Evolutionary conservation across 2,329 filamentous ascomycete genomes (phyloP), one percentile per base, ranked within the genome.

Genomic region (Aspergillus viridinutans): DNA sequence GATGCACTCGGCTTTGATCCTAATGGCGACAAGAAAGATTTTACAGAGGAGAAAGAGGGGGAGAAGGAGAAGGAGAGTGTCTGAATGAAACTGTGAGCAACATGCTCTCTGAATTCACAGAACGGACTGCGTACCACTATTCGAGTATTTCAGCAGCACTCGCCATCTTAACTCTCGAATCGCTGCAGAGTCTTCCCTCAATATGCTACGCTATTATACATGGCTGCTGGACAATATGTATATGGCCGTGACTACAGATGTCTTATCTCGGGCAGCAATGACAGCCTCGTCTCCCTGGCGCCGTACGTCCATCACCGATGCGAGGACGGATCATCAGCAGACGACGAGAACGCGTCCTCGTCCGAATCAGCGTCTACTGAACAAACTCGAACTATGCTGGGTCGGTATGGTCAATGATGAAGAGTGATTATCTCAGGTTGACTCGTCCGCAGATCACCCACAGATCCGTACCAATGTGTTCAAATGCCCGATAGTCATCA

Each of bases 1-100:
- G 90, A 95, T 67, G 83, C 84, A 2, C 80, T 99, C 28, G 93
- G 93, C 0, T 91, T 97, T 61, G 89, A 95, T 72, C 76, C 84
- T 1, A 89, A 95, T 9, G 90, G 88, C 2, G 89, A 92, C 59
- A 82, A 80, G 65, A 82, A 82, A 65, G 68, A 67, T 4, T 62
- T 42, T 4, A 17, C 58, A 10, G 52, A 53, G 14, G 57, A 51
- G 10, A 61, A 64, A 48, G 63, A 65, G 25, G 64, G 17, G 1
- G 32, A 14, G 32, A 35, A 26, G 63, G 59, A 64, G 32, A 35
- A 26, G 63, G 59, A 64, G 53, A 35, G 6, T n/a, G 17, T 28
- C 49, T 47, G 25, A 47, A 28, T 17, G 21, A 21, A 25, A 23
- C 12, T 38, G 8, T 21, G 9, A 25, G 23, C 43, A 6, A 25